Evolutionary conservation across 805 yeast genomes (phyloP).

Genomic region (Kodamaea restingae): DNA sequence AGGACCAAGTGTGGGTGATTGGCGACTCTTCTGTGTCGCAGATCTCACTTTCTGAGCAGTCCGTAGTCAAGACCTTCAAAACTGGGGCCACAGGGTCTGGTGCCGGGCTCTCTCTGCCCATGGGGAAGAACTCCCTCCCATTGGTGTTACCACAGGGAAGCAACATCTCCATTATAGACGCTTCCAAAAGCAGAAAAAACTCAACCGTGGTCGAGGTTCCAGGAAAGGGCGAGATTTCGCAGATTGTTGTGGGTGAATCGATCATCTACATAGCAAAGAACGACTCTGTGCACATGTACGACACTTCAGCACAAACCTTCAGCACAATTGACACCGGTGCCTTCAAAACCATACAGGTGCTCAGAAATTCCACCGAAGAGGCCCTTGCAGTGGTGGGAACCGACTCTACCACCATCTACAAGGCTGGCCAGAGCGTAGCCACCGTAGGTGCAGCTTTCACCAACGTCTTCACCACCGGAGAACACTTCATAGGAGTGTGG

Average conservation of each 20-base stretch:
- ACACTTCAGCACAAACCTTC: neutral
- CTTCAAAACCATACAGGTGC: neutral
- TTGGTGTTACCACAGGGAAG: conserved; percentile 2
- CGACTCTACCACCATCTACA: neutral
- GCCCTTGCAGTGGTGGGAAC: conserved; percentile 2
- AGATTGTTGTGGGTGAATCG: neutral
- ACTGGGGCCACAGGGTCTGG: conserved; percentile 16
- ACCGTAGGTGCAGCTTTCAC: conserved; percentile 12
- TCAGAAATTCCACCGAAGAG: neutral
- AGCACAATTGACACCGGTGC: neutral
- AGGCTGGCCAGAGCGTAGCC: neutral
- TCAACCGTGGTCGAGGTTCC: neutral
- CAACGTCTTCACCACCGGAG: conserved; percentile 28
- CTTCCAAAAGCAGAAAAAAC: conserved; percentile 15
- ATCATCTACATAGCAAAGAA: neutral
- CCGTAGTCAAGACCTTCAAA: conserved; percentile 15
- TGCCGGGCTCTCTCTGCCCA: conserved; percentile 6
- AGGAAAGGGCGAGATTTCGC: conserved; percentile 3
- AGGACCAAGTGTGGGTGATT: conserved; percentile 22
- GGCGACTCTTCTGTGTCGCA: conserved; percentile 15
- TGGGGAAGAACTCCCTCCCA: conserved; percentile 12
- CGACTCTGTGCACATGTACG: neutral
- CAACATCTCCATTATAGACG: conserved; percentile 19
- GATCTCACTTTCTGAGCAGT: conserved; percentile 27
- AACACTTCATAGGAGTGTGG: conserved; percentile 39